Percentiles rank a stretch among this genome's conserved stretches.
phyloP scores from a whole-genome alignment of 2,329 filamentous ascomycete species.

The Beauveria scarabaeidicola region DNA sequence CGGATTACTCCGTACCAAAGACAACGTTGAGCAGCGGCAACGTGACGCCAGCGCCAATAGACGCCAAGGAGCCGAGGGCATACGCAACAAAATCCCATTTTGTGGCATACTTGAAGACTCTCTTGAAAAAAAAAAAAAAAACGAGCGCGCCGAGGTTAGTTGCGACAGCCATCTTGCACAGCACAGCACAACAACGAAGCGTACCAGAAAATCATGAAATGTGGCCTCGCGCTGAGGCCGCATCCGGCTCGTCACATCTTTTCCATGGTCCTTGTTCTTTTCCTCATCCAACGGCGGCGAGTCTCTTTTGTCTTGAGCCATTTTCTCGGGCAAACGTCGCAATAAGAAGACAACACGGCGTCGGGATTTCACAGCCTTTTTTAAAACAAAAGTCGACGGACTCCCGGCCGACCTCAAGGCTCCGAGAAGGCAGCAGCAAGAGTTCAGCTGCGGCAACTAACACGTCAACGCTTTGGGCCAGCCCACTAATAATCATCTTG shows the following conservation, averaged over 20 bases:
- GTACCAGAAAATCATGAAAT: slow-evolving; percentile 32
- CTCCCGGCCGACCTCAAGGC: not conserved
- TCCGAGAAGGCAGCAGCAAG: not conserved
- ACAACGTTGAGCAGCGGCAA: slow-evolving; percentile 52
- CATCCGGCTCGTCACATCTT: slow-evolving; percentile 8
- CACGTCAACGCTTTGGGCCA: slow-evolving; percentile 3
- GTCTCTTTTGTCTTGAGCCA: not conserved
- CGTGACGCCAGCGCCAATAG: slow-evolving; percentile 44
- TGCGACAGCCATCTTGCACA: slow-evolving; percentile 11
- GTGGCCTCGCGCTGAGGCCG: slow-evolving; percentile 33
- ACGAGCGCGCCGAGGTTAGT: not conserved
- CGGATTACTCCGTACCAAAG: slow-evolving; percentile 49
- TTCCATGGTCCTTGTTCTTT: slow-evolving; percentile 13
- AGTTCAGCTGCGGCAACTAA: slow-evolving; percentile 15
- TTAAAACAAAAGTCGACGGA: not conserved
- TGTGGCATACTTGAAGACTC: slow-evolving; percentile 47
- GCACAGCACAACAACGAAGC: not conserved
- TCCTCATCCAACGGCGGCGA: not conserved
- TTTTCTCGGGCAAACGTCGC: not conserved
- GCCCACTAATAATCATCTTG: not conserved
- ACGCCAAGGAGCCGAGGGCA: slow-evolving; percentile 36
- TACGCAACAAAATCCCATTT: slow-evolving; percentile 43
- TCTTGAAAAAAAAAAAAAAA: no score
- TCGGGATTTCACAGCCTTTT: not conserved
- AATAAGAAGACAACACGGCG: not conserved